Percentiles rank a stretch among this genome's conserved stretches.
phyloP scores from a whole-genome alignment of 768 basidiomycete genomes.

The Tricholomella constricta region DNA sequence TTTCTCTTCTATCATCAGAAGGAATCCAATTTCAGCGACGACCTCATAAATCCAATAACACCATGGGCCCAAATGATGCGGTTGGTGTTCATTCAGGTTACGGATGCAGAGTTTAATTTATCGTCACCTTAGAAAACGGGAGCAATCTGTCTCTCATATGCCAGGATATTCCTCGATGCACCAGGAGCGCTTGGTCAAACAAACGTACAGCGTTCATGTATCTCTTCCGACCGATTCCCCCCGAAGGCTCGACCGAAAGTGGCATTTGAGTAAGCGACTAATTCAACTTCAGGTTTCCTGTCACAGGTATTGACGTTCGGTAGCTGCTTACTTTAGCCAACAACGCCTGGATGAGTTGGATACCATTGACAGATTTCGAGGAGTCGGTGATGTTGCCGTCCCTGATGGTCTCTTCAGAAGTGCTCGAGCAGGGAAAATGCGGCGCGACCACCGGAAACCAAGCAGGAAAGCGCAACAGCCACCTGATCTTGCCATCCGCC shows the following conservation, averaged over 20 bases:
- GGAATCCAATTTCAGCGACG: slow-evolving; percentile 62
- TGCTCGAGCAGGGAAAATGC: slow-evolving; percentile 68
- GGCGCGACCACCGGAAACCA: slow-evolving; percentile 49
- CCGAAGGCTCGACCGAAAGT: slow-evolving; percentile 62
- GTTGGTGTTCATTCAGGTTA: slow-evolving; percentile 34
- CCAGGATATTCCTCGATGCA: slow-evolving; percentile 37
- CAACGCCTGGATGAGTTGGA: slow-evolving; percentile 68
- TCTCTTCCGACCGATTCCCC: slow-evolving; percentile 57
- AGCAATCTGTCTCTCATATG: slow-evolving; percentile 12
- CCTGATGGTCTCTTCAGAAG: slow-evolving; percentile 81
- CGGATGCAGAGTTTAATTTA: background rate
- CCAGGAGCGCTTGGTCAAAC: slow-evolving; percentile 72
- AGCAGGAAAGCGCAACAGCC: slow-evolving; percentile 33
- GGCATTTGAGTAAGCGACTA: slow-evolving; percentile 78
- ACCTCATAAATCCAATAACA: slow-evolving; percentile 57
- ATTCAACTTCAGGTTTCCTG: slow-evolving; percentile 12
- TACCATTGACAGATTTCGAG: slow-evolving; percentile 71
- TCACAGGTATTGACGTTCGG: slow-evolving; percentile 27
- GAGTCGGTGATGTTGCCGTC: slow-evolving; percentile 63
- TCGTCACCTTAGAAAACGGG: slow-evolving; percentile 13
- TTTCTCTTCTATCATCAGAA: slow-evolving; percentile 86
- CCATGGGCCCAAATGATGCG: slow-evolving; percentile 78
- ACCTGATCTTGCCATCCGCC: slow-evolving; percentile 26
- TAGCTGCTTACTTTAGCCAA: slow-evolving; percentile 87
- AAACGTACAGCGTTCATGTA: slow-evolving; percentile 82